These are phyloP conservation scores for Emmonsia crescens DNA, from an alignment of 2,329 filamentous ascomycete species.

Conservation along the genomic window DNA sequence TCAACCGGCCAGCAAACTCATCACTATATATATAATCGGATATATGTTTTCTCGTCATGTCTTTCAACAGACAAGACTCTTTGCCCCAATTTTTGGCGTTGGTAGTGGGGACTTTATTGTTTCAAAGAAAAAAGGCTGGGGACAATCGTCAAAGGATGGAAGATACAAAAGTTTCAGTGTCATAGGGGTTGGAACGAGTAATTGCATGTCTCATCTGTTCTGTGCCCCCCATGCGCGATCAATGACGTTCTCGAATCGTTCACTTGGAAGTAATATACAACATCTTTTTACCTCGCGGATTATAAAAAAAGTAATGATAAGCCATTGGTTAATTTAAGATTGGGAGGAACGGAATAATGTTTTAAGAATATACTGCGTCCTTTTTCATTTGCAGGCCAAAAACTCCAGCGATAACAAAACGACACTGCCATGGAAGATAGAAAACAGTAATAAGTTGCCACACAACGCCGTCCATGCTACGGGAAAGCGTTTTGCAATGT, in stretches of 20 bases:
- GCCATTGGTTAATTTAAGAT: not conserved
- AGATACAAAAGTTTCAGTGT: not conserved
- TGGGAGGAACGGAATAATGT: not conserved
- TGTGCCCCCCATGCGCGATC: not conserved
- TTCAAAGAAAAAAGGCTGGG: not conserved
- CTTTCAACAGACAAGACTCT: constrained; percentile 2
- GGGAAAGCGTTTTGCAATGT: not conserved
- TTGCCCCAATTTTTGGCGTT: not conserved
- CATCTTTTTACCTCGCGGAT: not conserved
- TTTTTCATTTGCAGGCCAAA: not conserved
- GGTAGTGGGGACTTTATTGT: not conserved
- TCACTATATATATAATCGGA: not conserved
- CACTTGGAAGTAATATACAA: not conserved
- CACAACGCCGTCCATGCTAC: not conserved
- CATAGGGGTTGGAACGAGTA: not conserved
- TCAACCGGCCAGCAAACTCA: not conserved
- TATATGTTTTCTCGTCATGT: not conserved
- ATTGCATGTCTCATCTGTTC: not conserved
- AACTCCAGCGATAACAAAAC: not conserved
- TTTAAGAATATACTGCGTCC: not conserved
- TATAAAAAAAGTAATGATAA: not conserved
- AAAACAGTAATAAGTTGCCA: too few species aligned
- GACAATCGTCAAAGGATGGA: not conserved
- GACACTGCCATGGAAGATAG: not conserved
- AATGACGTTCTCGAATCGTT: not conserved